Evolutionary conservation across 1,139 yeast genomes (phyloP), one percentile per base, ranked within the genome.

Genomic region (Yamadazyma dendronema): DNA sequence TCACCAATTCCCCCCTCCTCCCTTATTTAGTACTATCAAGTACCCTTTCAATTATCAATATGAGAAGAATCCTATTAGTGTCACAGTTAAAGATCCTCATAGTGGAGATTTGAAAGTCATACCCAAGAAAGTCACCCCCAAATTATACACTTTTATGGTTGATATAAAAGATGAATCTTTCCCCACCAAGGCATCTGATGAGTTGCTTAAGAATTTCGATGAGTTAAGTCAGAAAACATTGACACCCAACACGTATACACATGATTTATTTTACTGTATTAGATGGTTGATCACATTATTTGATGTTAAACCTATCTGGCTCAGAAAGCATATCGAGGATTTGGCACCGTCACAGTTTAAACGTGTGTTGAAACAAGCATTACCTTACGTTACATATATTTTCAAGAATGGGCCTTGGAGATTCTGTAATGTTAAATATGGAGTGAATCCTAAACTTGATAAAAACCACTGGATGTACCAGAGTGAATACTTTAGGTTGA

Each of bases 351-450:
- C 61, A 3, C 70, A 72, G 10, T 62, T 77, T 33, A 65, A 72
- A 44, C 63, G 74, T 42, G 72, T 74, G 14, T 59, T 90, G 29
- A 82, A 85, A 48, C 80, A 74, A 44, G 94, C 96, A 0, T 61
- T 94, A 35, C 96, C 97, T 0, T 81, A 85, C 53, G 84, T 89
- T 0, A 74, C 96, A 0, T 92, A 79, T 55, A 74, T 86, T 28
- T 85, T 81, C 57, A 79, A 84, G 24, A 84, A 84, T 53, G 98
- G 99, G 0, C 98, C 98, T 0, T 92, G 96, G 96, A 73, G 97
- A 52, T 88, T 88, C 45, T 78, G 95, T n/a, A 87, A 84, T 55
- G 79, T 88, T 31, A 76, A 68, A 49, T 79, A 81, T 49, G 97
- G 97, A 0, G 68, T 82, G 26, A 87, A 92, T 57, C 97, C 97